Base-by-base conservation (phyloP, 768 basidiomycete species). In the Filobasidium wieringae region DNA sequence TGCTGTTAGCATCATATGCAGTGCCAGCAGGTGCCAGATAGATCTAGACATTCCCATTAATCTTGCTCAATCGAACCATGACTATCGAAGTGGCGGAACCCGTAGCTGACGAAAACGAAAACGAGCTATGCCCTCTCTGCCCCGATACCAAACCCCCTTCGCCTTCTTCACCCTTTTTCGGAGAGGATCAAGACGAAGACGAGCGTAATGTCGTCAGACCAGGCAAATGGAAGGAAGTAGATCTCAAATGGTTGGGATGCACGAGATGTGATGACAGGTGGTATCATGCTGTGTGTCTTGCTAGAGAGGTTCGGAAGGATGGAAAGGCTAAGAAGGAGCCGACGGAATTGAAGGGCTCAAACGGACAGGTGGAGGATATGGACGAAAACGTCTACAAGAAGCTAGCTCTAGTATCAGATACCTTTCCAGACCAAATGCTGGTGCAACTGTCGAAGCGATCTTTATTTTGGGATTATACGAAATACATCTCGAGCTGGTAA, bases 221-320 rank as follows among this genome's bases (percentile, higher is more conserved):
- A 4, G 26, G 9, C 22, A 24, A 24, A 31, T 7, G 27, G 33
- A 49, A 40, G 51, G 57, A 58, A 59, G 9, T 45, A 65, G 51
- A 31, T 50, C n/a, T 72, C 66, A 68, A 68, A 70, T 52, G 68
- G 61, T 5, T 72, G 36, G 68, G 61, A 11, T 72, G 71, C 36
- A 57, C 63, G 9, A 64, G 62, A 24, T 72, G 71, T 51, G n/a
- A 49, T 24, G 24, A 47, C 22, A 59, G 36, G n/a, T 72, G 71
- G 71, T 68, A 60, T 36, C 71, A 72, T 61, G 54, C 69, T 2
- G 66, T 54, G 11, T 72, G 71, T 45, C 33, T 72, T 68, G 2
- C 51, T 53, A 4, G 57, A 64, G 7, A 59, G 62, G 5, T 58
- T 37, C 9, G 61, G 55, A 7, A 63, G 67, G 29, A 68, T 26